Conservation (phyloP, 495 filamentous ascomycete species). For the Parathielavia hyrcaniae region DNA sequence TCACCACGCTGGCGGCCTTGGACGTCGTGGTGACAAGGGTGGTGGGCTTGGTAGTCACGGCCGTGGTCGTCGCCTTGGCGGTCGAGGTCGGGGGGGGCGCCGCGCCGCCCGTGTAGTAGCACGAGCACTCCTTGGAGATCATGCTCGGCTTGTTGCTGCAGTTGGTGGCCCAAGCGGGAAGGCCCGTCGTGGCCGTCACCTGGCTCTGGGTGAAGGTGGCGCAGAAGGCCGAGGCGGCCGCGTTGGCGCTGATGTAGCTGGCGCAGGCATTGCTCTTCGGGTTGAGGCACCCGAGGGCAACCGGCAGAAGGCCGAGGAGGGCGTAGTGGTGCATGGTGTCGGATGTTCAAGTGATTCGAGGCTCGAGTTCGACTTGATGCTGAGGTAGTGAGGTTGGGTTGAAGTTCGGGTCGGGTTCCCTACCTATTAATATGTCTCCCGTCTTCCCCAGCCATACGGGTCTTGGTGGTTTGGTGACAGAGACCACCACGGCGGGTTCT, state of each 20-base stretch:
- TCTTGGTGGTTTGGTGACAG: neutral
- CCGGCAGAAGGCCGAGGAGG: slow-evolving; percentile 6
- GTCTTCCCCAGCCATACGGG: neutral
- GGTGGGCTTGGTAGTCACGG: neutral
- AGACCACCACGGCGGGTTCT: neutral
- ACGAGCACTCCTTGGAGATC: slow-evolving; percentile 14
- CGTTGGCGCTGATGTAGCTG: slow-evolving; percentile 11
- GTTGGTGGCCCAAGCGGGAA: slow-evolving; percentile 10
- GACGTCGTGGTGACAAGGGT: slow-evolving; percentile 1
- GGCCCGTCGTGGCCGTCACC: neutral
- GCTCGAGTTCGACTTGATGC: neutral
- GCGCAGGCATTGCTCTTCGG: slow-evolving; percentile 10
- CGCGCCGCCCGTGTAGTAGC: slow-evolving; percentile 6
- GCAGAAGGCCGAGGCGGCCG: slow-evolving; percentile 9
- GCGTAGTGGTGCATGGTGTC: slow-evolving; percentile 13
- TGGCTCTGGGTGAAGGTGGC: slow-evolving; percentile 9
- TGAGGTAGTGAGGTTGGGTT: neutral
- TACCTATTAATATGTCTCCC: neutral
- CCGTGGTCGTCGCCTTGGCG: neutral
- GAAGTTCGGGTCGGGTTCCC: neutral
- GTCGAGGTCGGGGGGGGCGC: neutral
- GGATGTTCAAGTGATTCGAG: neutral
- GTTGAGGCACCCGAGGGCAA: slow-evolving; percentile 7
- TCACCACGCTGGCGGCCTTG: neutral
- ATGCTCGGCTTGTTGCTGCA: slow-evolving; percentile 12